Conservation (phyloP, 495 filamentous ascomycete species). For the Clohesyomyces aquaticus region DNA sequence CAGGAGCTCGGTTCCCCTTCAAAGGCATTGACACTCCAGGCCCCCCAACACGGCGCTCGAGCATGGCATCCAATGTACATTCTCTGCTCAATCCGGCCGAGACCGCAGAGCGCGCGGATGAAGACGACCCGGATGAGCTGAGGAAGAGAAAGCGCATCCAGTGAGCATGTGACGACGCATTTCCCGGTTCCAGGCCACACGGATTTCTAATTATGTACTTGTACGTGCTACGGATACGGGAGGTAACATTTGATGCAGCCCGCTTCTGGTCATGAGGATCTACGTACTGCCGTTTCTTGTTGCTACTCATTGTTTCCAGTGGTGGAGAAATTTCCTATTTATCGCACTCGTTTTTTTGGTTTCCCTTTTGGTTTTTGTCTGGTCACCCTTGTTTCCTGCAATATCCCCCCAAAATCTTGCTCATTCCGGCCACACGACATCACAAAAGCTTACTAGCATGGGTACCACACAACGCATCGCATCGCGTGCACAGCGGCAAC, state of each 20-base stretch:
- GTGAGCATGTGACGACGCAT: slow-evolving; percentile 13
- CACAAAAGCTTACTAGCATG: slow-evolving; percentile 11
- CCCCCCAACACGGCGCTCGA: slow-evolving; percentile 70
- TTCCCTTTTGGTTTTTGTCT: too few species aligned
- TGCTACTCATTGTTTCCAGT: not conserved
- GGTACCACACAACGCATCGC: too few species aligned
- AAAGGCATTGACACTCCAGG: slow-evolving; percentile 47
- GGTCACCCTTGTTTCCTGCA: slow-evolving; percentile 1
- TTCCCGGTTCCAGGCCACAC: not conserved
- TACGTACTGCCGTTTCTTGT: slow-evolving; percentile 1
- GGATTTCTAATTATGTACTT: slow-evolving; percentile 28
- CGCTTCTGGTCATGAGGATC: slow-evolving; percentile 14
- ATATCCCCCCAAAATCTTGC: slow-evolving; percentile 12
- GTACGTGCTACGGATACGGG: slow-evolving; percentile 12
- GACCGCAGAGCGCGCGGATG: slow-evolving; percentile 71
- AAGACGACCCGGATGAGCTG: slow-evolving; percentile 58
- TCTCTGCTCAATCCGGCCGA: slow-evolving; percentile 84
- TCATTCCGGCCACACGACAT: not conserved
- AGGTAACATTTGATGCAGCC: not conserved
- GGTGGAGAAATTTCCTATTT: not conserved
- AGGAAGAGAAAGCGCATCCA: slow-evolving; percentile 48
- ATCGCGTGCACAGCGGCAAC: too few species aligned
- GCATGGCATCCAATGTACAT: slow-evolving; percentile 78
- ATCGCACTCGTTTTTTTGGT: slow-evolving; percentile 1
- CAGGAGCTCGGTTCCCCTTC: slow-evolving; percentile 53